Conservation (phyloP, 2,329 filamentous ascomycete genomes). For the Colletotrichum theobromicola region DNA sequence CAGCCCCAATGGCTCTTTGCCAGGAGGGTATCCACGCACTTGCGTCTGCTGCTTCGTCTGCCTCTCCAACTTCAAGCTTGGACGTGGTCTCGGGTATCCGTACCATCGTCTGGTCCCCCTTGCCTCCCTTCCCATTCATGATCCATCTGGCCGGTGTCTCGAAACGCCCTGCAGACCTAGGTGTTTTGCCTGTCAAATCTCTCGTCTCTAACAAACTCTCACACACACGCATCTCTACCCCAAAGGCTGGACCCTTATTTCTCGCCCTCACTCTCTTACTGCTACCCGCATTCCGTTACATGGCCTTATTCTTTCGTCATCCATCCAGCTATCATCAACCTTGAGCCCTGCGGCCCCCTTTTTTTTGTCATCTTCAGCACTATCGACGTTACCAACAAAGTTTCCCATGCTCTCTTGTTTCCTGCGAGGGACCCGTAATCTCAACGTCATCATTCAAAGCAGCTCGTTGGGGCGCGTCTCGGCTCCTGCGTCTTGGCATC, state of each 20-base stretch:
- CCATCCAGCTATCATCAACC: not conserved
- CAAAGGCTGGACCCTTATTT: not conserved
- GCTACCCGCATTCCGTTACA: not conserved
- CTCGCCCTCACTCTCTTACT: not conserved
- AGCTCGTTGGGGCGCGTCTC: not conserved
- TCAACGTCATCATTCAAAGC: constrained; percentile 3
- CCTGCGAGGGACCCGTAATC: not conserved
- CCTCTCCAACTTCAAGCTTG: not conserved
- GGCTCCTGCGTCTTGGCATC: not conserved
- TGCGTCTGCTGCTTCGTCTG: not conserved
- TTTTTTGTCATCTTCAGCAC: not conserved
- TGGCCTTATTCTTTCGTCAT: constrained; percentile 13
- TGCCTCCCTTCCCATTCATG: not conserved
- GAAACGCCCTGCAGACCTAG: not conserved
- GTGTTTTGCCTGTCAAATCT: not conserved
- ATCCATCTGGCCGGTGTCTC: not conserved
- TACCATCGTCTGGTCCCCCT: not conserved
- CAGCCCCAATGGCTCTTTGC: not conserved
- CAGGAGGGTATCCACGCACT: not conserved
- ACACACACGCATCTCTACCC: not conserved
- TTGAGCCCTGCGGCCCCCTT: constrained; percentile 3
- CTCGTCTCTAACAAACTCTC: not conserved
- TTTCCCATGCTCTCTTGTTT: not conserved
- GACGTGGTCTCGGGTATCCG: not conserved
- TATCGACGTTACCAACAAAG: not conserved